These are phyloP conservation scores for Cercospora sesami DNA, from an alignment of 2,329 filamentous ascomycete species.

Conservation along the genomic window DNA sequence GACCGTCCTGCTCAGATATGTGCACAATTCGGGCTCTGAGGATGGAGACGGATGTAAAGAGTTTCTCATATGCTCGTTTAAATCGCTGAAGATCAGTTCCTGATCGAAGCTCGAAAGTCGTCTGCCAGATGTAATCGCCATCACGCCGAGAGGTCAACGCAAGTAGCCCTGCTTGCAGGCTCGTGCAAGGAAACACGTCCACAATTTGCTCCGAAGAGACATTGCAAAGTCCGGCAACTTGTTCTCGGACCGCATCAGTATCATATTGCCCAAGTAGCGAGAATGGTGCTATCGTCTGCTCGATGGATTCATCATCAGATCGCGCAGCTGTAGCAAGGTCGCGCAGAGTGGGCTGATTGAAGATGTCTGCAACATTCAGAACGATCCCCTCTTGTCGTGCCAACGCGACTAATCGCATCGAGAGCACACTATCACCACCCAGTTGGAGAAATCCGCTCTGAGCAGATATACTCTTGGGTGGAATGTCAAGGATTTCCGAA, in stretches of 20 bases:
- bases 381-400: slow-evolving; percentile 40
- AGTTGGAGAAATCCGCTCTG: slow-evolving; percentile 45
- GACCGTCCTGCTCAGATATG: neutral
- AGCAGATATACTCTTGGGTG: slow-evolving; percentile 35
- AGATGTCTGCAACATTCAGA: slow-evolving; percentile 47
- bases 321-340: neutral
- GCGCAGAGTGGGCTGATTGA: slow-evolving; percentile 30
- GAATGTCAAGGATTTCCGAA: neutral
- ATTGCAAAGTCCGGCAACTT: slow-evolving; percentile 3
- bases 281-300: slow-evolving; percentile 4
- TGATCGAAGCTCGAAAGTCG: slow-evolving; percentile 27
- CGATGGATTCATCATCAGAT: neutral
- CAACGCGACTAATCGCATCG: slow-evolving; percentile 47
- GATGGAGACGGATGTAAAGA: neutral
- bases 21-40: slow-evolving; percentile 5
- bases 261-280: slow-evolving; percentile 4
- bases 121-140: slow-evolving; percentile 8
- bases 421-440: slow-evolving; percentile 48
- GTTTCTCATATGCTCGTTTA: neutral
- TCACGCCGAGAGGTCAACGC: slow-evolving; percentile 7
- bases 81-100: slow-evolving; percentile 30
- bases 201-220: slow-evolving; percentile 32
- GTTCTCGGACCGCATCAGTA: neutral
- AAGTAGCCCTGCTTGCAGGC: slow-evolving; percentile 6
- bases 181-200: slow-evolving; percentile 13